Evolutionary conservation across 208 protist species (phyloP).

Genomic region (Jaenimonas drosophilae): DNA sequence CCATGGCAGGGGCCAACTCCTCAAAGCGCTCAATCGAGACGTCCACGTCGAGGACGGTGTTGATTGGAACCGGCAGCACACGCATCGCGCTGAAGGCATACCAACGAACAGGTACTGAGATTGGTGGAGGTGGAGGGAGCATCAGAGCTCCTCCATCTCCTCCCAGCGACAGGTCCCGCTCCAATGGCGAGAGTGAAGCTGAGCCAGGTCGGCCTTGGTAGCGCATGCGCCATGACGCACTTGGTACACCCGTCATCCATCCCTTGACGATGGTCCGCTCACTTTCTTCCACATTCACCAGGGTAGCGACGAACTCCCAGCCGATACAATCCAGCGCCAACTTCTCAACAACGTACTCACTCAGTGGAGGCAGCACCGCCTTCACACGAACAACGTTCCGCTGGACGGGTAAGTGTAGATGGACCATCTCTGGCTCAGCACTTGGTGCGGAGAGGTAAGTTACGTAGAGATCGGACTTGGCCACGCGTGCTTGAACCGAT

Average conservation of each 20-base stretch:
- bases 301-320: slow-evolving; percentile 32
- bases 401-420: slow-evolving; percentile 2
- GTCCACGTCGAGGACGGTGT: no score
- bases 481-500: background rate
- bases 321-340: slow-evolving; percentile 49
- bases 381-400: slow-evolving; percentile 28
- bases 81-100: no score
- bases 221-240: slow-evolving; percentile 54
- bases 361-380: slow-evolving; percentile 24
- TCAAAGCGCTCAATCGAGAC: no score
- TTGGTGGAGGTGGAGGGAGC: no score
- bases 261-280: slow-evolving; percentile 9
- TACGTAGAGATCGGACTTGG: background rate
- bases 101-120: no score
- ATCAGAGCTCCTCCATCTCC: no score
- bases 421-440: background rate
- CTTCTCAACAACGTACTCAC: slow-evolving; percentile 53
- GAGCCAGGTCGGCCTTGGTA: no score
- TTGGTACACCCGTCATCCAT: slow-evolving; percentile 18
- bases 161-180: no score
- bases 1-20: no score
- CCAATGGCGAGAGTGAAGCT: no score
- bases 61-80: no score
- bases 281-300: slow-evolving; percentile 14
- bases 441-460: background rate